Base-by-base conservation (phyloP, 805 yeast species). In the Starmerella sirachaensis region DNA sequence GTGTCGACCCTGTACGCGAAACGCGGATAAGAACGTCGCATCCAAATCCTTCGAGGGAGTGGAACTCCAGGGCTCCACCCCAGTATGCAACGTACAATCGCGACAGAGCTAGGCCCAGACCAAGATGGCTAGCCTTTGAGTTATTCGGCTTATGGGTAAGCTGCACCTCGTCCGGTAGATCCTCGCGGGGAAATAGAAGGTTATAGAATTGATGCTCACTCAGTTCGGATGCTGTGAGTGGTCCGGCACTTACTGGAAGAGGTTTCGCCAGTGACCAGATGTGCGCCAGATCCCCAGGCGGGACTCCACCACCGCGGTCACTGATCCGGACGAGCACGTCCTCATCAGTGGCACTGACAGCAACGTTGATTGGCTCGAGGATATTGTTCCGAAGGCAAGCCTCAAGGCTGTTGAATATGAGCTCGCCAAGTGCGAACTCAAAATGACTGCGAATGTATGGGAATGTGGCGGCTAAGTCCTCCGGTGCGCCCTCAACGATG, bases 1-100 rank as follows among this genome's bases (percentile, higher is more conserved):
- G 69, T 47, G 72, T 69, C 35, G 69, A 65, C 29, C 94, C 94
- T 40, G 84, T 66, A 55, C 83, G 81, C 21, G 85, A 78, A 42
- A 88, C 62, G 22, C 78, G 74, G 52, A 91, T 61, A 42, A 78
- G 77, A 0, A 88, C 85, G 54, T 88, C 98, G 25, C 91, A 75
- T 2, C 98, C 98, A 50, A 78, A 83, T 2, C 95, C 96, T 42
- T 84, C 88, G 35, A 88, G 62, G 0, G 93, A 78, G 49, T 77
- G 77, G 68, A 88, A 72, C 42, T 76, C 77, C 35, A 88, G 59
- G 35, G 78, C 81, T 6, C 97, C 97, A 50, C 86, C 91, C 97
- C 97, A 88, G 58, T 88, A 88, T 50, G 88, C 96, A 0, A 94
- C 83, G 54, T 88, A 88, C 0, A 86, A 83, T 49, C 82, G 77